Evolutionary conservation across 345 rosid species (phyloP).

Genomic region (Hypericum perforatum): DNA sequence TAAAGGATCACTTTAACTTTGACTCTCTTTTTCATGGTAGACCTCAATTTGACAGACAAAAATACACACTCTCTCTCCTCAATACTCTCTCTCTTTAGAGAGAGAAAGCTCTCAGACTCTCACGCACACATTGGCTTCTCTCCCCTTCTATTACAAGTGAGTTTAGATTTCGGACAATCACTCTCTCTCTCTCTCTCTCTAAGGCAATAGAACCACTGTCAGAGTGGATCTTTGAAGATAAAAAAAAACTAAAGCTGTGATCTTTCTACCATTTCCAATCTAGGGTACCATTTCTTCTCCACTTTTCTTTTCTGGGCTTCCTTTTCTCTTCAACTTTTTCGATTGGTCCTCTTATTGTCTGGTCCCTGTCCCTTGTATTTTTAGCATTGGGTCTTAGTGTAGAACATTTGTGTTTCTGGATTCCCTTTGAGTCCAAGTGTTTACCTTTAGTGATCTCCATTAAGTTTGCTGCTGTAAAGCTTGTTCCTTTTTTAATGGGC

Average conservation of each 20-base stretch:
- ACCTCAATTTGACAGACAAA: conserved; percentile 20
- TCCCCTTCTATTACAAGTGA: conserved; percentile 21
- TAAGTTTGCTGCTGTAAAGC: conserved; percentile 14
- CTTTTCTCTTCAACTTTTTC: conserved; percentile 16
- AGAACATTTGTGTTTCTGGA: conserved; percentile 1
- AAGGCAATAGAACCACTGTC: conserved; percentile 21
- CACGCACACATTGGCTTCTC: neutral
- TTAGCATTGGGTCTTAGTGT: conserved; percentile 34
- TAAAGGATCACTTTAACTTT: conserved; percentile 31
- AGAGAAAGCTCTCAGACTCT: conserved; percentile 24
- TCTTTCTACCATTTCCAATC: conserved; percentile 15
- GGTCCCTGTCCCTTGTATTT: conserved; percentile 25
- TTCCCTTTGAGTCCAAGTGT: neutral
- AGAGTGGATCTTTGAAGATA: conserved; percentile 27
- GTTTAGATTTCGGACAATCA: too few species aligned
- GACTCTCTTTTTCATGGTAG: conserved; percentile 44
- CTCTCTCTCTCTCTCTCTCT: conserved; percentile 8
- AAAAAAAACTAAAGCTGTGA: too few species aligned
- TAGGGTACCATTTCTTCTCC: conserved; percentile 16
- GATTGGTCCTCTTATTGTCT: conserved; percentile 3
- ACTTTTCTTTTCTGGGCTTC: conserved; percentile 15
- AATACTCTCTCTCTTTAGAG: conserved; percentile 20
- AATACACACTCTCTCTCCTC: conserved; percentile 7
- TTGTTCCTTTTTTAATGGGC: conserved; percentile 19
- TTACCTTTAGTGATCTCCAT: conserved; percentile 28